These are phyloP conservation scores for Endogone sp. DNA, from an alignment of 192 early-diverging fungal species.

Conservation along the genomic window DNA sequence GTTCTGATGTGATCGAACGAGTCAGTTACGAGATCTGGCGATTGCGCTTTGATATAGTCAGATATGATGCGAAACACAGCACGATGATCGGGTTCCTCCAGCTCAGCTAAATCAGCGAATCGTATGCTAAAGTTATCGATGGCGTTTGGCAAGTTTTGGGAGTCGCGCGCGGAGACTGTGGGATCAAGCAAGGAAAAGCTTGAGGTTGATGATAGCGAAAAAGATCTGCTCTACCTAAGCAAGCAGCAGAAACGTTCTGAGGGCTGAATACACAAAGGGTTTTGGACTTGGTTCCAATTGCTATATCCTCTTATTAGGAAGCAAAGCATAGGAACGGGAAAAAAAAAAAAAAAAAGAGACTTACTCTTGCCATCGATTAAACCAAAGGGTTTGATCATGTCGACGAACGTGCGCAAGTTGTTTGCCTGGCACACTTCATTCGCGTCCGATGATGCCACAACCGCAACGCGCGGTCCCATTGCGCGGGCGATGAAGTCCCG, in stretches of 20 bases:
- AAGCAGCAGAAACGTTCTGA: no score
- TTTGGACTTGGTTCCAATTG: background rate
- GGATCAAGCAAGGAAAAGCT: constrained; percentile 8
- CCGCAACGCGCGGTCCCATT: constrained; percentile 63
- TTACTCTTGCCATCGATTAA: constrained; percentile 59
- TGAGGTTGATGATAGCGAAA: background rate
- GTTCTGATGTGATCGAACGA: constrained; percentile 16
- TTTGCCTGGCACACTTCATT: constrained; percentile 57
- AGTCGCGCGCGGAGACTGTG: constrained; percentile 55
- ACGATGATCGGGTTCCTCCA: constrained; percentile 49
- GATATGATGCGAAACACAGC: constrained; percentile 42
- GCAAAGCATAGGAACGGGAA: background rate
- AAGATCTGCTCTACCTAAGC: no score
- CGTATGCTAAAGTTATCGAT: constrained; percentile 65
- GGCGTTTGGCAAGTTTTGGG: constrained; percentile 49
- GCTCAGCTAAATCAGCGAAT: constrained; percentile 49
- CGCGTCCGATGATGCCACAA: constrained; percentile 58
- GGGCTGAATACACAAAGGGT: constrained; percentile 2
- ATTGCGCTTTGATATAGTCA: constrained; percentile 35
- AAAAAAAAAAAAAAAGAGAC: constrained; percentile 2
- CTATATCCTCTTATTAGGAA: no score
- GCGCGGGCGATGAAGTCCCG: constrained; percentile 47
- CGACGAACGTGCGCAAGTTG: constrained; percentile 50
- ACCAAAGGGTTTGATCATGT: constrained; percentile 71
- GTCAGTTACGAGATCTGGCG: constrained; percentile 12